These are phyloP conservation scores for Xerocomellus intermedius DNA, from an alignment of 768 basidiomycete genomes.

Conservation along the genomic window DNA sequence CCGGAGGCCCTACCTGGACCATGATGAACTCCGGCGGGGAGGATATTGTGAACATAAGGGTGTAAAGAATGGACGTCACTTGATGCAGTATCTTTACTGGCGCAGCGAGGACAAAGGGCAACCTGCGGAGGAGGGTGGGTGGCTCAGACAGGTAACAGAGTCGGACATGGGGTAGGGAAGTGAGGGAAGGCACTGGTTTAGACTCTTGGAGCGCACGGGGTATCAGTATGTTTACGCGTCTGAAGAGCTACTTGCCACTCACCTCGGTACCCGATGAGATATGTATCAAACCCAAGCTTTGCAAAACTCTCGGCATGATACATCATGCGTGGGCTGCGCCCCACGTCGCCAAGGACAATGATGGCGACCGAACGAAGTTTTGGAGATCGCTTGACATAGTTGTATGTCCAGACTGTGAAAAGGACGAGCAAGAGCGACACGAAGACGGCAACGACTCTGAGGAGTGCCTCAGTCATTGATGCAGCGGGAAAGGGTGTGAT, in stretches of 20 bases:
- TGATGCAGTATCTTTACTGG: conserved; percentile 82
- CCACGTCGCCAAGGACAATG: conserved; percentile 93
- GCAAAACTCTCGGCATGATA: conserved; percentile 96
- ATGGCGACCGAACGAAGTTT: conserved; percentile 74
- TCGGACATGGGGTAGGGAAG: conserved; percentile 60
- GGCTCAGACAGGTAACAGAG: conserved; percentile 68
- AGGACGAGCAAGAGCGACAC: conserved; percentile 15
- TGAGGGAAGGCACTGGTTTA: conserved; percentile 70
- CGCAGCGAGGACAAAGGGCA: conserved; percentile 72
- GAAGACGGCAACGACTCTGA: conserved; percentile 6
- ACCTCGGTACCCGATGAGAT: conserved; percentile 87
- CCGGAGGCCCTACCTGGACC: conserved; percentile 67
- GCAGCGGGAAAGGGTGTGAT: not conserved
- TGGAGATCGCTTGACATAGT: conserved; percentile 23
- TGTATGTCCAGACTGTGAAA: conserved; percentile 10
- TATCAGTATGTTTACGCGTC: not conserved
- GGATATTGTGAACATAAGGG: conserved; percentile 57
- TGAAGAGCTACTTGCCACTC: conserved; percentile 16
- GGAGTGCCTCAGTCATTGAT: conserved; percentile 4
- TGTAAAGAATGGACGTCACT: conserved; percentile 55
- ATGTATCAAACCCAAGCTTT: conserved; percentile 70
- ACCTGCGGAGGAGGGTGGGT: conserved; percentile 46
- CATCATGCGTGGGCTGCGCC: conserved; percentile 97
- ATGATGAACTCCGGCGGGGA: conserved; percentile 81
- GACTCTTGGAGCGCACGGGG: conserved; percentile 51